Conservation (phyloP, 1,284 basidiomycete species). For the Moniliella sp. region DNA sequence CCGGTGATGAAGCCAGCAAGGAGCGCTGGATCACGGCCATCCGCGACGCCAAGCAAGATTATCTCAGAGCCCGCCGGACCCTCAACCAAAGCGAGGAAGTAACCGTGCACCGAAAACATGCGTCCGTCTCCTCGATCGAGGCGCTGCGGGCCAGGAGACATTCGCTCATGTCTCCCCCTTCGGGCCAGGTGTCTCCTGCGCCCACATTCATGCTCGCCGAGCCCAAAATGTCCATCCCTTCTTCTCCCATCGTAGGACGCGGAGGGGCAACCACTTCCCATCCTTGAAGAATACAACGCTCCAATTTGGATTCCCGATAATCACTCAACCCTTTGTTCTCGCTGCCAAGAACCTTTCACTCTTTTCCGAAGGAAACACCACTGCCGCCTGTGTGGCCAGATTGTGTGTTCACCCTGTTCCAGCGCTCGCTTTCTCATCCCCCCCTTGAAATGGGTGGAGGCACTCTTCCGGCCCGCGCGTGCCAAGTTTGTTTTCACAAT, state of each 20-base stretch:
- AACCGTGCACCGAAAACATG: slow-evolving; percentile 1
- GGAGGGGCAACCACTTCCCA: too few relatives aligned
- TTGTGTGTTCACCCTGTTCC: too few relatives aligned
- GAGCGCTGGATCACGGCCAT: slow-evolving; percentile 23
- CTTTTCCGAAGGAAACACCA: slow-evolving; percentile 66
- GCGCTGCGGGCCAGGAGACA: slow-evolving; percentile 14
- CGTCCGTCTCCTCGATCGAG: slow-evolving; percentile 16
- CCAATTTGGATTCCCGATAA: slow-evolving; percentile 78
- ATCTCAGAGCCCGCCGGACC: slow-evolving; percentile 18
- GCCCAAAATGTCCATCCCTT: too few relatives aligned
- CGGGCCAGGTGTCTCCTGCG: too few relatives aligned
- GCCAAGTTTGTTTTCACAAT: too few relatives aligned
- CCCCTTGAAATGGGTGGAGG: too few relatives aligned
- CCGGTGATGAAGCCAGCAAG: slow-evolving; percentile 10
- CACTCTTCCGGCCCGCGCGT: too few relatives aligned
- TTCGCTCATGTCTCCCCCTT: slow-evolving; percentile 1
- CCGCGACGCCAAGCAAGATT: slow-evolving; percentile 23
- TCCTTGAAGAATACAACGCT: slow-evolving; percentile 65
- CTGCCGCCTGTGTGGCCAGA: slow-evolving; percentile 65
- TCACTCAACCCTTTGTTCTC: slow-evolving; percentile 57
- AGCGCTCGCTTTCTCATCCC: too few relatives aligned
- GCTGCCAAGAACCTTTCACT: slow-evolving; percentile 55
- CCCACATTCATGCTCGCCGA: too few relatives aligned
- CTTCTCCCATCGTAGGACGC: too few relatives aligned
- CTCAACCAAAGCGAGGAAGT: slow-evolving; percentile 18